Base-by-base conservation (phyloP, 2,329 filamentous ascomycete species). In the Alternaria infectoria region DNA sequence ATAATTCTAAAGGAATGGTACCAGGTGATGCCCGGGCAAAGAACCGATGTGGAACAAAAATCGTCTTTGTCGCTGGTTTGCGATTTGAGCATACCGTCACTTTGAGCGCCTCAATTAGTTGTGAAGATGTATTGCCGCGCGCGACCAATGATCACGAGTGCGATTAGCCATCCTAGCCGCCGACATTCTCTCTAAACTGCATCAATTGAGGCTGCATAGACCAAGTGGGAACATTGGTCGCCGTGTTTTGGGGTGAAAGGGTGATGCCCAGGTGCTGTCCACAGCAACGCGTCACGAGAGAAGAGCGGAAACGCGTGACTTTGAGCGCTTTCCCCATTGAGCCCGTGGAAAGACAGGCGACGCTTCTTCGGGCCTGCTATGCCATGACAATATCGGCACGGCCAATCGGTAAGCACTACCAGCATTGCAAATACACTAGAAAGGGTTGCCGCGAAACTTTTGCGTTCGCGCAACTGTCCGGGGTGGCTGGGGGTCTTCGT, bases 321-420 rank as follows among this genome's bases (percentile, higher is more conserved):
- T 56, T 36, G 12, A 11, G 25, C 17, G 21, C 49, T 52, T 25
- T 59, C 57, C 54, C 9, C n/a, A 57, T 55, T 21, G 45, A 64
- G 54, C 46, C 30, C 45, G 11, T 19, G 46, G n/a, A 52, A 19
- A 21, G 52, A 59, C 54, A 21, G 49, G 43, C 56, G 57, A 63
- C 46, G 57, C 64, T 61, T 51, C 52, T 25, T 57, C 45, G 55
- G 63, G 54, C 55, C 55, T 59, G 54, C 55, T 45, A 44, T 68
- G 59, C 52, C 55, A 57, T 21, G 51, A 57, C 28, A 62, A 51
- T 57, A 36, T 57, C 28, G 13, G 25, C 36, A 36, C 13, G 30
- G 62, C 67, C 67, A 69, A 66, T 69, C 65, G 67, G 63, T 61
- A 61, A 15, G 19, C 23, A 26, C 32, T 26, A 52, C 19, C 49